A percentile compares a stretch with the other conserved stretches of the same genome.
Evolutionary conservation across 139 green algal genomes (phyloP).

Genomic region (Chlorella sp.): DNA sequence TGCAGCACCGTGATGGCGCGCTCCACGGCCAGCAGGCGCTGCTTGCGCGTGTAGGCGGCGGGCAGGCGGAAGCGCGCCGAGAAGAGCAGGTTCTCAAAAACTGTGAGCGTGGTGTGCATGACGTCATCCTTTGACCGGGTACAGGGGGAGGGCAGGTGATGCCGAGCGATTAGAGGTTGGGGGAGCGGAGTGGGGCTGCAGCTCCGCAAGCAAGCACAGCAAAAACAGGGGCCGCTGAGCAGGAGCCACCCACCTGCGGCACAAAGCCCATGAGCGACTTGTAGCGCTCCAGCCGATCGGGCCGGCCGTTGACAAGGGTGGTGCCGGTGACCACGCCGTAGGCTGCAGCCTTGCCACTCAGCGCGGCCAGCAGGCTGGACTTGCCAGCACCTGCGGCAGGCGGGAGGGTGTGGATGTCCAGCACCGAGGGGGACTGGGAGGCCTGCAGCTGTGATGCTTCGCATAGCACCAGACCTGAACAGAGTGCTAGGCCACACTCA

Average conservation of each 20-base stretch:
- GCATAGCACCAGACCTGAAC: no score
- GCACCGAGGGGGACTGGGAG: no score
- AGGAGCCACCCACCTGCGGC: conserved; percentile 66
- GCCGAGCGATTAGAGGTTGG: no score
- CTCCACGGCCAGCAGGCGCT: conserved; percentile 50
- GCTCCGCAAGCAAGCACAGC: no score
- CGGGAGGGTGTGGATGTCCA: neutral
- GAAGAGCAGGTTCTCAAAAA: conserved; percentile 73
- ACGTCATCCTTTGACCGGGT: conserved; percentile 84
- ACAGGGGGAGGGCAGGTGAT: no score
- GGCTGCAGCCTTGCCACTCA: conserved; percentile 54
- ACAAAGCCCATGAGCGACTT: conserved; percentile 74
- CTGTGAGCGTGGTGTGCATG: conserved; percentile 68
- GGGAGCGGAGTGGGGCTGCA: no score
- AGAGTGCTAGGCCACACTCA: no score
- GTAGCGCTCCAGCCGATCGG: conserved; percentile 37
- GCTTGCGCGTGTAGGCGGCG: neutral
- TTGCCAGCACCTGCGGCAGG: conserved; percentile 51
- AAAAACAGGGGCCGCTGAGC: neutral
- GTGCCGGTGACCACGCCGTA: conserved; percentile 57
- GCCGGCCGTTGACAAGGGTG: conserved; percentile 63
- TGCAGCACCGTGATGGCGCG: conserved; percentile 26
- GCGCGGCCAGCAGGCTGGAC: conserved; percentile 56
- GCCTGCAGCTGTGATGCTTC: no score
- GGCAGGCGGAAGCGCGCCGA: conserved; percentile 51